Conservation (phyloP, 176 grass and related monocot genomes). For the Elaeis guineensis region DNA sequence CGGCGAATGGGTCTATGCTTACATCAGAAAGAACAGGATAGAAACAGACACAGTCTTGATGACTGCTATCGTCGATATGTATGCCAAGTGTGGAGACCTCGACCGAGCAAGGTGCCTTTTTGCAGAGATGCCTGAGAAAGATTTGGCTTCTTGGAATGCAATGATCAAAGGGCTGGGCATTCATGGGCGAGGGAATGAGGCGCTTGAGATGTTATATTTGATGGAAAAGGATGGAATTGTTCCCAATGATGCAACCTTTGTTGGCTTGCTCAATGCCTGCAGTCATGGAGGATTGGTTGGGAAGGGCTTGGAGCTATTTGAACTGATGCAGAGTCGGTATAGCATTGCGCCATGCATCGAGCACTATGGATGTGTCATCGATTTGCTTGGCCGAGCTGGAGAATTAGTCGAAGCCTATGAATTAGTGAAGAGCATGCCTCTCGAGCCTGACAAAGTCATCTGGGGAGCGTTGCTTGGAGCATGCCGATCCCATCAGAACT, state of each 20-base stretch:
- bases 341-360: background rate
- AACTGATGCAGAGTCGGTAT: constrained; percentile 5
- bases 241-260: constrained; percentile 7
- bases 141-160: constrained; percentile 13
- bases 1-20: background rate
- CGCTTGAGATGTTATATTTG: background rate
- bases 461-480: constrained; percentile 6
- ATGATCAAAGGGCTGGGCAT: constrained; percentile 9
- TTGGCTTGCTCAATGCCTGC: constrained; percentile 9
- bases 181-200: constrained; percentile 7
- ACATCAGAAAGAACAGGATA: constrained; percentile 6
- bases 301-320: constrained; percentile 1
- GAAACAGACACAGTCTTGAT: background rate
- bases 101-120: background rate
- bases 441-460: background rate
- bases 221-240: constrained; percentile 6
- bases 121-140: constrained; percentile 5
- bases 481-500: background rate
- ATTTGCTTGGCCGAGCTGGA: constrained; percentile 5
- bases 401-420: background rate
- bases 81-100: constrained; percentile 9
- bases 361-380: constrained; percentile 8
- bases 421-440: background rate
- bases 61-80: constrained; percentile 7
- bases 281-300: constrained; percentile 11